Conservation (phyloP, 176 grass and related monocot genomes). For the Dendrocalamus sinicus region DNA sequence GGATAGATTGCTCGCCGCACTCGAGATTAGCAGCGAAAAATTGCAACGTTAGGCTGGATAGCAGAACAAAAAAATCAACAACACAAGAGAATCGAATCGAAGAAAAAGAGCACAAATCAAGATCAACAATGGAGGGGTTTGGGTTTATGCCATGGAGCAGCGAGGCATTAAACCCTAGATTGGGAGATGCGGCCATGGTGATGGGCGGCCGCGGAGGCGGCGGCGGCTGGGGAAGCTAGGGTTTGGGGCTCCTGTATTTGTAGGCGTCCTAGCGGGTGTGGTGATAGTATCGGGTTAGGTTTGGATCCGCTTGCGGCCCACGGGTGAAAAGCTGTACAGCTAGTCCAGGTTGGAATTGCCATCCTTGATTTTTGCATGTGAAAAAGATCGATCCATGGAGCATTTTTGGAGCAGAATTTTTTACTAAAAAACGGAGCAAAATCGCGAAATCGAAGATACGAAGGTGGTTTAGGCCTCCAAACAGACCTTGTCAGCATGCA, state of each 20-base stretch:
- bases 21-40: slow-evolving; percentile 45
- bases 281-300: slow-evolving; percentile 2
- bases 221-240: background rate
- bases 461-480: too few relatives aligned
- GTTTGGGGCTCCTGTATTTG: slow-evolving; percentile 33
- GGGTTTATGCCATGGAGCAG: background rate
- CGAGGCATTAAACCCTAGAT: background rate
- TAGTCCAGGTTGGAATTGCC: slow-evolving; percentile 35
- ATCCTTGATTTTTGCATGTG: background rate
- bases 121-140: fast-evolving
- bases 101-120: background rate
- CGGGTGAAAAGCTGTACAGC: slow-evolving; percentile 10
- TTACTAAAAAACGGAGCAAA: too few relatives aligned
- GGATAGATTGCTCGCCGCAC: slow-evolving; percentile 61
- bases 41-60: slow-evolving; percentile 58
- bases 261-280: slow-evolving; percentile 17
- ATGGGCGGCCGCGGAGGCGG: background rate
- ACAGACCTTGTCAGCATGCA: too few relatives aligned
- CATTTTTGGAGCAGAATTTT: too few relatives aligned
- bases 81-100: background rate
- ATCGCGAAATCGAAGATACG: too few relatives aligned
- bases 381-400: too few relatives aligned
- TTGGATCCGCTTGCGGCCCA: background rate
- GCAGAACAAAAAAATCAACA: background rate
- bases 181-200: too few relatives aligned